Percentiles rank a stretch among this genome's conserved stretches.
Evolutionary conservation across 75 land plant genomes (phyloP).

Genomic region (Pinus albicaulis): DNA sequence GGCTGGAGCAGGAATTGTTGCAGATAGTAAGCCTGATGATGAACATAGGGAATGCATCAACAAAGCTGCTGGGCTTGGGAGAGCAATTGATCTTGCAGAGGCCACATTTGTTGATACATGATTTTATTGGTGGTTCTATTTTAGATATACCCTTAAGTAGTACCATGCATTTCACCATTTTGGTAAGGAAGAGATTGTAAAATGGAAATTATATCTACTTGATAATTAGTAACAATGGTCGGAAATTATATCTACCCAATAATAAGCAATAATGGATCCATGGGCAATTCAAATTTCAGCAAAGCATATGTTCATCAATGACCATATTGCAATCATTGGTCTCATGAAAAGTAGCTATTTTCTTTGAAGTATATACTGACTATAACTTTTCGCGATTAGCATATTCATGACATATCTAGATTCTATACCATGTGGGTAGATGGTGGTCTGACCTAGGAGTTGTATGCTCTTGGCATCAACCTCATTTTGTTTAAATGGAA

Average conservation of each 20-base stretch:
- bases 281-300: not conserved
- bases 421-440: not conserved
- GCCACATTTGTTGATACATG: constrained; percentile 59
- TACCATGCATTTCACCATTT: not conserved
- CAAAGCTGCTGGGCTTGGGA: constrained; percentile 89
- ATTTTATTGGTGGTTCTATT: not conserved
- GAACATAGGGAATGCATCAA: constrained; percentile 90
- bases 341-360: not conserved
- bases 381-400: not conserved
- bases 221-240: not conserved
- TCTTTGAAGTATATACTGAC: not conserved
- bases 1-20: constrained; percentile 94
- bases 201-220: not conserved
- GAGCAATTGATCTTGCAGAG: constrained; percentile 97
- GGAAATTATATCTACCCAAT: not conserved
- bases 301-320: not conserved
- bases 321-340: no score
- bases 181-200: not conserved
- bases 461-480: not conserved
- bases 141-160: not conserved
- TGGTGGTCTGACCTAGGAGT: not conserved
- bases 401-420: not conserved
- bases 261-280: not conserved
- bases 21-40: constrained; percentile 85
- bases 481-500: not conserved